Evolutionary conservation across 345 rosid genomes (phyloP).

Genomic region (Brassica juncea): DNA sequence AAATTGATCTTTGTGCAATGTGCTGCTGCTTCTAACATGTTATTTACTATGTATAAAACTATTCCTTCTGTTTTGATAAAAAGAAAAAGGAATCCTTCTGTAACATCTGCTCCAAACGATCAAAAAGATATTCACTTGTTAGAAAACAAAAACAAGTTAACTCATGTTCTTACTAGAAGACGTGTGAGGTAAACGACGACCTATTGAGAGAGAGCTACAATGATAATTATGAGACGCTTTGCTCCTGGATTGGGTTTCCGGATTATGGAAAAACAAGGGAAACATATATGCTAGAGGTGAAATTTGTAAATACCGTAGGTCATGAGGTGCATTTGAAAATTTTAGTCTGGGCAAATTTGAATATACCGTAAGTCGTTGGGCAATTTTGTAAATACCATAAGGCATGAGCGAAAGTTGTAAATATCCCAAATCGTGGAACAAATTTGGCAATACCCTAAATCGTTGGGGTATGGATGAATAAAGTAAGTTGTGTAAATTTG

Average conservation of each 20-base stretch:
- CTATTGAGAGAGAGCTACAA: background rate
- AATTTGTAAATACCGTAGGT: no score
- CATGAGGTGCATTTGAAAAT: no score
- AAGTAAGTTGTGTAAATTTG: no score
- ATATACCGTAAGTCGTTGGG: no score
- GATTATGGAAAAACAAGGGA: background rate
- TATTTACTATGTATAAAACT: background rate
- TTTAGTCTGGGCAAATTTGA: no score
- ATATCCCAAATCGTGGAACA: no score
- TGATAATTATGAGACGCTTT: background rate
- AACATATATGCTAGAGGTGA: background rate
- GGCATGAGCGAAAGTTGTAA: no score
- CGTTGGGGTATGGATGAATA: no score
- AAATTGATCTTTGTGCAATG: background rate
- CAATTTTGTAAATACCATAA: no score
- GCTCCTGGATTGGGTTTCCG: background rate
- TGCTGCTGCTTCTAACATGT: background rate
- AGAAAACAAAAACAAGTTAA: background rate
- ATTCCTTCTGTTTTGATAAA: no score
- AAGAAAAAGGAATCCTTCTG: no score
- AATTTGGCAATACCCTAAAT: no score
- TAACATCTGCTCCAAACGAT: background rate
- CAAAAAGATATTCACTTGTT: background rate
- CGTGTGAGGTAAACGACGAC: background rate
- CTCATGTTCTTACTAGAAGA: background rate